phyloP scores from a whole-genome alignment of 1,284 basidiomycete species.

The Cutaneotrichosporon sp. region DNA sequence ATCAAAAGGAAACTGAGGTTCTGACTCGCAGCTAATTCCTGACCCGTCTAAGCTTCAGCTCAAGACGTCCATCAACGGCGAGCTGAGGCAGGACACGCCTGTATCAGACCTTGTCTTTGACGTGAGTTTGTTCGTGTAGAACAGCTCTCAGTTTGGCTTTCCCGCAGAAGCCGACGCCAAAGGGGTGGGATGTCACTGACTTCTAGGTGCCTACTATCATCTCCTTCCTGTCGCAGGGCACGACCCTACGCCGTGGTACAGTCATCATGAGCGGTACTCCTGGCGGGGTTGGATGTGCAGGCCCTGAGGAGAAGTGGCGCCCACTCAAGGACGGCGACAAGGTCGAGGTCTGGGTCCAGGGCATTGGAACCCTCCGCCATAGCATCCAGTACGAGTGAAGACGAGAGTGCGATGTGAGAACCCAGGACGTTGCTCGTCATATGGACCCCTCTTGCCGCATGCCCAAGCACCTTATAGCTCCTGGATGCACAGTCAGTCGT shows the following conservation, averaged over 20 bases:
- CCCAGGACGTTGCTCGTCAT: no score
- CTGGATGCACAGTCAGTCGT: no score
- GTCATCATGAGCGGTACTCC: conserved; percentile 74
- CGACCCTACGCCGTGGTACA: conserved; percentile 72
- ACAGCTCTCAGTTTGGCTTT: no score
- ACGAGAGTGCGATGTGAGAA: no score
- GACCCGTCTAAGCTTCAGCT: conserved; percentile 15
- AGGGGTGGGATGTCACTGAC: no score
- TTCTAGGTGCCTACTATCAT: conserved; percentile 43
- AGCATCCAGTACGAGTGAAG: conserved; percentile 10
- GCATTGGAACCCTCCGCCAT: conserved; percentile 13
- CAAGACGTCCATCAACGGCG: conserved; percentile 18
- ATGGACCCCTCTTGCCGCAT: no score
- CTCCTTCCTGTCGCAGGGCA: conserved; percentile 72
- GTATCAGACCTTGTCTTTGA: conserved; percentile 18
- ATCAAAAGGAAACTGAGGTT: background rate
- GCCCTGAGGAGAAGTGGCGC: conserved; percentile 60
- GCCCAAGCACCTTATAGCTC: no score
- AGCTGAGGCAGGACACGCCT: conserved; percentile 14
- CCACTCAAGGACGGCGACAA: conserved; percentile 66
- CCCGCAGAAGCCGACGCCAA: no score
- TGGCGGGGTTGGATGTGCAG: conserved; percentile 66
- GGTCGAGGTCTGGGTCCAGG: conserved; percentile 54
- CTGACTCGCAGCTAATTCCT: conserved; percentile 17
- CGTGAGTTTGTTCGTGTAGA: background rate